Evolutionary conservation across 2,329 filamentous ascomycete genomes (phyloP), one percentile per base, ranked within the genome.

Genomic region (Pezicula radicicola): DNA sequence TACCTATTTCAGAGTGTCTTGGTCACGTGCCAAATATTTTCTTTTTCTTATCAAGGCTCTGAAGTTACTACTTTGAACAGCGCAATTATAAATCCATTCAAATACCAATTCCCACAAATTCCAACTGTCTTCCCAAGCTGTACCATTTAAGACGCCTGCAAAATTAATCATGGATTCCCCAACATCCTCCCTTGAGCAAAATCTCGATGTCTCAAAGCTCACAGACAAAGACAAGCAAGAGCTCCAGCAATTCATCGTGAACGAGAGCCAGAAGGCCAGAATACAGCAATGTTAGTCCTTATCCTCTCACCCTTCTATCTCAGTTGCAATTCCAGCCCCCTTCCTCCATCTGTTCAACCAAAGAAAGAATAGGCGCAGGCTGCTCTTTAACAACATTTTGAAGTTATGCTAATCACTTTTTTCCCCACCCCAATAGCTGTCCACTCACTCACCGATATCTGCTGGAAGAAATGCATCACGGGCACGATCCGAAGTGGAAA

Each of bases 401-500:
- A 40, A 40, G 19, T 65, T 13, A 71, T 67, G 56, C 65, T 84
- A 49, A 82, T 78, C 28, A 36, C 13, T 45, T 33, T 27, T 28
- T 18, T 28, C 30, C 12, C 30, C 12, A 2, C 10, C 2, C 39
- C 3, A 46, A 58, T 49, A 84, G 84, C 78, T n/a, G 81, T 87
- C 54, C 85, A 88, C 70, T 73, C 74, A 60, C 74, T 88, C 35
- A 84, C 83, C 41, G 88, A 94, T 64, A 82, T 88, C 55, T 99
- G 94, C 81, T 99, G 92, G 85, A 91, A 86, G 68, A 97, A 97
- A 76, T 99, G 94, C 77, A 78, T 97, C 55, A 87, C 88, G 8
- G 77, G 84, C 49, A 79, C 78, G 52, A 87, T 97, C 68, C 85
- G 85, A 61, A 81, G 78, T 55, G 81, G 84, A 27, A 82, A 84